These are phyloP conservation scores for Pilatotrama ljubarskyi DNA, from an alignment of 768 basidiomycete genomes.

Conservation along the genomic window DNA sequence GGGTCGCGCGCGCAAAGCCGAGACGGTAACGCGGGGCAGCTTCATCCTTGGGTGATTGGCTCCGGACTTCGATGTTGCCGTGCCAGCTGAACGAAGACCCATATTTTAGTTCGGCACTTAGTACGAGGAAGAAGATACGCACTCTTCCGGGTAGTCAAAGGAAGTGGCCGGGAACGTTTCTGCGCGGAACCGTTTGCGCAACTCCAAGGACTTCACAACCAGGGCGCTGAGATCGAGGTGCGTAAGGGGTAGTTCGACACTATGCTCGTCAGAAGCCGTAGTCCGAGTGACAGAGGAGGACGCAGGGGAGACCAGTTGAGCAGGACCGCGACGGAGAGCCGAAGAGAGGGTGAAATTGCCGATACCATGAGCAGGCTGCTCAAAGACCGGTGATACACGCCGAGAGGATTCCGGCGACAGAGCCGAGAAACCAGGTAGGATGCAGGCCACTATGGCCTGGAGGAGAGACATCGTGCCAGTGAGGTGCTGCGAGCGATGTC, in stretches of 20 bases:
- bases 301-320: not conserved
- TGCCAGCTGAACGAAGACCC: too few relatives aligned
- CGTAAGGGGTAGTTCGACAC: not conserved
- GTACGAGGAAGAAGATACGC: too few relatives aligned
- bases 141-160: too few relatives aligned
- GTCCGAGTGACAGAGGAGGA: not conserved
- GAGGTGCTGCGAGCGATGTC: not conserved
- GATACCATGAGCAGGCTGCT: not conserved
- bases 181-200: not conserved
- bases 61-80: not conserved
- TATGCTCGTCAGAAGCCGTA: not conserved
- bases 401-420: not conserved
- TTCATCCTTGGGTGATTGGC: not conserved
- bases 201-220: not conserved
- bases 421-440: not conserved
- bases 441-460: not conserved
- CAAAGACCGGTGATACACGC: not conserved
- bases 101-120: too few relatives aligned
- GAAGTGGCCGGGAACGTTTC: not conserved
- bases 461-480: slow-evolving; percentile 1
- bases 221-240: not conserved
- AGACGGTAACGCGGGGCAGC: not conserved
- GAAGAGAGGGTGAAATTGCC: not conserved
- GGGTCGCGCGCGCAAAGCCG: not conserved
- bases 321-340: not conserved